Base-by-base conservation (phyloP, 2,329 filamentous ascomycete species). In the Acephala macrosclerotiorum region DNA sequence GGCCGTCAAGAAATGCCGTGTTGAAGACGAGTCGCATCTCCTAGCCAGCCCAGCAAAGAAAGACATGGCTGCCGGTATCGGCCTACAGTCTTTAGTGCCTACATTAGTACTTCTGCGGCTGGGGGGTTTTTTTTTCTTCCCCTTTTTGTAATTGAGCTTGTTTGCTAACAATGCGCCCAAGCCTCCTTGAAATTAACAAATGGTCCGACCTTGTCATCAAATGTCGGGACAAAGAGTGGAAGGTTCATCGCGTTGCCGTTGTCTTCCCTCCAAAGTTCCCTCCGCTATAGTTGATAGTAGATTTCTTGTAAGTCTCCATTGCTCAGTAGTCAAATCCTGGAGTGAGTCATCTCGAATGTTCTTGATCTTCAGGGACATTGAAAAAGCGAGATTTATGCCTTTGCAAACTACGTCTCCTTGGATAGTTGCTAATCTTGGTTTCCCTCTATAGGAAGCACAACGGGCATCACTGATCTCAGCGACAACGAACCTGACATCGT, bases 401-500 rank as follows among this genome's bases (percentile, higher is more conserved):
- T n/a, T n/a, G n/a, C n/a, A n/a, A n/a, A n/a, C n/a, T 35, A 42
- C 9, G 5, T 16, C n/a, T 40, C 9, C 20, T 18, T 53, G 25
- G 18, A 25, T 18, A 22, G 8, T 11, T 45, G 6, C 18, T 5
- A 14, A 16, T 20, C 18, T n/a, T 47, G 25, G 8, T 25, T 56
- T 61, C 20, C 18, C 22, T n/a, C 1, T 45, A 40, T 16, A 69
- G 66, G 68, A 71, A 59, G 51, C n/a, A 35, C 11, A 25, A 64
- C 53, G 9, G 59, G 40, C 11, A 59, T 64, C 18, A 67, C 97
- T 63, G 80, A 89, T 63, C 88, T 96, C 25, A 76, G 82, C 1
- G 79, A 84, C 67, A 89, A 92, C 68, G 85, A 92, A 69, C 78
- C 91, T 49, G 88, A 91, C 67, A 88, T 91, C 22, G 88, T 92